These are phyloP conservation scores for Umbellularia californica DNA, from an alignment of 164 flowering plant species.

Conservation along the genomic window DNA sequence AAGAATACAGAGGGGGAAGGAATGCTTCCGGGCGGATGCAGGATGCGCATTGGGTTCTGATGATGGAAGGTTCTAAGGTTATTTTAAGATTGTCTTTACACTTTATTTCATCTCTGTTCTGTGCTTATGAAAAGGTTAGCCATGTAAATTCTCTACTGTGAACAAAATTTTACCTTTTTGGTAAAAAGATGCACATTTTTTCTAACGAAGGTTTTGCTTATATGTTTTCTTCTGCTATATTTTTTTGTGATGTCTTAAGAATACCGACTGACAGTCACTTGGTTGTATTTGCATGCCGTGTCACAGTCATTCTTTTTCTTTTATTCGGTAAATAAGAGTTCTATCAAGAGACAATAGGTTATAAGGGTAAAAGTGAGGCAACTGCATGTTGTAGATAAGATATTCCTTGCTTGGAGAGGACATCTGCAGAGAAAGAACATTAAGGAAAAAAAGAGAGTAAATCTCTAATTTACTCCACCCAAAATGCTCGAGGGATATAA, in stretches of 20 bases:
- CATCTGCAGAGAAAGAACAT: no score
- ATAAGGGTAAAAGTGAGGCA: no score
- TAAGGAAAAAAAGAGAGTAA: no score
- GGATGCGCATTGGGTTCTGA: conserved; percentile 85
- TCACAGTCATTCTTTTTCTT: no score
- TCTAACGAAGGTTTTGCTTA: background rate
- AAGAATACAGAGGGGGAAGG: conserved; percentile 79
- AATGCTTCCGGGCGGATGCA: conserved; percentile 93
- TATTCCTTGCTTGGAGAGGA: no score
- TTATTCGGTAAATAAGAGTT: no score
- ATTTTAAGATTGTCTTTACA: background rate
- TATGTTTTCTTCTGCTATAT: background rate
- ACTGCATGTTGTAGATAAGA: no score
- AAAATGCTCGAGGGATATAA: no score
- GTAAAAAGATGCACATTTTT: background rate
- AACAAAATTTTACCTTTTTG: background rate
- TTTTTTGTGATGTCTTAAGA: background rate
- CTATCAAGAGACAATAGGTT: no score
- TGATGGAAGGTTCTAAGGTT: conserved; percentile 97
- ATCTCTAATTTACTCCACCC: no score
- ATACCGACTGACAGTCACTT: background rate
- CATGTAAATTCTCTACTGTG: background rate
- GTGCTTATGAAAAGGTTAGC: background rate
- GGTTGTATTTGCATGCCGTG: background rate
- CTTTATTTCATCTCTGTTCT: background rate